Conservation (phyloP, 129 eudicot species). For the Artemisia argyi region DNA sequence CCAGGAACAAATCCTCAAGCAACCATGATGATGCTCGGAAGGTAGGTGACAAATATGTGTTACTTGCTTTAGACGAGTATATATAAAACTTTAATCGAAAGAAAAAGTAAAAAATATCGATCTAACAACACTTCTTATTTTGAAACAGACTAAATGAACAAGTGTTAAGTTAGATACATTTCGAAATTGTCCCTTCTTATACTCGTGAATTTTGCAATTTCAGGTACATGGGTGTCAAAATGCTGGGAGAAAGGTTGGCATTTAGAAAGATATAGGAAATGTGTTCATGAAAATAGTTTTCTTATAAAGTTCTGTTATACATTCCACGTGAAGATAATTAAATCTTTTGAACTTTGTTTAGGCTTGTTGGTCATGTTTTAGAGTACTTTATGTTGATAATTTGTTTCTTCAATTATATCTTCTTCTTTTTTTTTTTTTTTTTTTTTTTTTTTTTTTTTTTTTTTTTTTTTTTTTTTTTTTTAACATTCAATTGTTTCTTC, state of each 20-base stretch:
- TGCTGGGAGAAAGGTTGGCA: slow-evolving; percentile 44
- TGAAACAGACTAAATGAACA: too few relatives aligned
- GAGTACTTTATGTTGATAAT: too few relatives aligned
- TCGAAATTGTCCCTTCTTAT: too few relatives aligned
- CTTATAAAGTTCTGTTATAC: background rate
- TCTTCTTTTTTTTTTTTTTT: too few relatives aligned
- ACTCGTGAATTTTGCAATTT: background rate
- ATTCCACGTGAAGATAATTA: too few relatives aligned
- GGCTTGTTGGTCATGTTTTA: too few relatives aligned
- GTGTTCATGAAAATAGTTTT: background rate
- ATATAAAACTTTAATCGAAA: background rate
- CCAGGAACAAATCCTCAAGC: slow-evolving; percentile 99
- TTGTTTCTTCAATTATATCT: too few relatives aligned
- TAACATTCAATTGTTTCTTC: too few relatives aligned
- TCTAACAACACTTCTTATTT: background rate
- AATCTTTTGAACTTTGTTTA: too few relatives aligned
- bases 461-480: too few relatives aligned
- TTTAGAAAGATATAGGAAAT: slow-evolving; percentile 21
- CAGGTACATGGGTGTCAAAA: slow-evolving; percentile 75
- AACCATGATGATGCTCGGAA: slow-evolving; percentile 95
- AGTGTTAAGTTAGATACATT: too few relatives aligned
- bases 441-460: too few relatives aligned
- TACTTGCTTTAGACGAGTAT: background rate
- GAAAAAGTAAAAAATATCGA: background rate
- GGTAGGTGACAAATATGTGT: slow-evolving; percentile 30